A percentile compares a stretch with the other conserved stretches of the same genome.
Conservation (phyloP, 1,139 yeast species). For the Pichia sp. region DNA sequence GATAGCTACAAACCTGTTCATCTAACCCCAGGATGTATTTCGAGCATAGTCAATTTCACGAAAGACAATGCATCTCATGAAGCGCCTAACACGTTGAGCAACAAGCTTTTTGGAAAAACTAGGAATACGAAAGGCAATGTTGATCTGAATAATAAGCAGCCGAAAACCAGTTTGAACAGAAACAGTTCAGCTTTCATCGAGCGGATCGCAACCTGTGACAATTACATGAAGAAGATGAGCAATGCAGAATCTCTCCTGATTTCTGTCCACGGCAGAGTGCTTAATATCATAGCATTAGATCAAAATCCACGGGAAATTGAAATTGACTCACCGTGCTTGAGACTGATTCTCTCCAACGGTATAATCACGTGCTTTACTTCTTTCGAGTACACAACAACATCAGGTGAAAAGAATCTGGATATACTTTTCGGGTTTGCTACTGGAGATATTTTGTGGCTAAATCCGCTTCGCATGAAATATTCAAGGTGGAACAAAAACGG, state of each 20-base stretch:
- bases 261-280: constrained; percentile 32
- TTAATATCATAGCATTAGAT: constrained; percentile 28
- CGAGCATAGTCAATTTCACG: constrained; percentile 7
- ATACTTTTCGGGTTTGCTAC: constrained; percentile 47
- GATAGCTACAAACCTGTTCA: constrained; percentile 52
- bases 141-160: constrained; percentile 19
- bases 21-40: constrained; percentile 52
- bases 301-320: constrained; percentile 30
- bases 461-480: constrained; percentile 43
- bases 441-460: constrained; percentile 57
- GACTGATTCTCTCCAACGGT: constrained; percentile 25
- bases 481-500: constrained; percentile 47
- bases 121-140: constrained; percentile 1
- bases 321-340: constrained; percentile 31
- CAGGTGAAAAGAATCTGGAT: constrained; percentile 41
- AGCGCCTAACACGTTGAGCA: constrained; percentile 6
- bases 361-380: constrained; percentile 28
- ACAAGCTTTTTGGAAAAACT: constrained; percentile 15
- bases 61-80: background rate
- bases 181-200: constrained; percentile 31
- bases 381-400: constrained; percentile 20
- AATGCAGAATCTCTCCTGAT: constrained; percentile 24
- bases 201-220: constrained; percentile 28
- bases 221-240: constrained; percentile 26
- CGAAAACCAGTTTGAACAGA: constrained; percentile 28